Percentiles rank a stretch among this genome's conserved stretches.
Evolutionary conservation across 345 rosid species (phyloP).

Genomic region (Populus euphratica): DNA sequence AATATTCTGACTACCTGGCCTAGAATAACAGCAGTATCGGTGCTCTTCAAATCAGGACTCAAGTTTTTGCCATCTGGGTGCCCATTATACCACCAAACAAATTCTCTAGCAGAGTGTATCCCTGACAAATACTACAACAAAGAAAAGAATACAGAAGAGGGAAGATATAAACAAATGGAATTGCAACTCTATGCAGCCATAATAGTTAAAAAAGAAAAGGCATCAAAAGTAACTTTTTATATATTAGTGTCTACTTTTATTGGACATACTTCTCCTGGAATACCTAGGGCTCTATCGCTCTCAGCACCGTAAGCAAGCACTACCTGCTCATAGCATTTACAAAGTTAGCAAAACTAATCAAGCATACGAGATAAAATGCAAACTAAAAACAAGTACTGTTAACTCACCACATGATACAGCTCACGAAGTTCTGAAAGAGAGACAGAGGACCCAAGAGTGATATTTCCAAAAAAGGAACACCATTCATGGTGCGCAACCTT

Average conservation of each 20-base stretch:
- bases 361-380: background rate
- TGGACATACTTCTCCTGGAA: constrained; percentile 74
- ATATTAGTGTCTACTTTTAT: background rate
- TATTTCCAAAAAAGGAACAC: constrained; percentile 76
- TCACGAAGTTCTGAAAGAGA: constrained; percentile 71
- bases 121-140: constrained; percentile 56
- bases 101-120: constrained; percentile 83
- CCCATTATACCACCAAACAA: constrained; percentile 98
- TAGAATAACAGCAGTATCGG: constrained; percentile 74
- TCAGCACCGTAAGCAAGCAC: constrained; percentile 97
- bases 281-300: constrained; percentile 76
- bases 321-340: constrained; percentile 48
- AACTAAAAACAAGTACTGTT: background rate
- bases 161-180: background rate
- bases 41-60: constrained; percentile 63
- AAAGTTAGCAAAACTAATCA: constrained; percentile 5
- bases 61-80: constrained; percentile 71
- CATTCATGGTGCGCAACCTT: constrained; percentile 62
- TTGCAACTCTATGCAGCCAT: background rate
- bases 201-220: background rate
- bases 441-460: constrained; percentile 64
- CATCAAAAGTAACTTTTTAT: too few relatives aligned
- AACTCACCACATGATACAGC: constrained; percentile 66
- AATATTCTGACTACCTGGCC: constrained; percentile 51
- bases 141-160: background rate